Evolutionary conservation across 257 asterid genomes (phyloP), one percentile per base, ranked within the genome.

Genomic region (Jacaranda mimosifolia): DNA sequence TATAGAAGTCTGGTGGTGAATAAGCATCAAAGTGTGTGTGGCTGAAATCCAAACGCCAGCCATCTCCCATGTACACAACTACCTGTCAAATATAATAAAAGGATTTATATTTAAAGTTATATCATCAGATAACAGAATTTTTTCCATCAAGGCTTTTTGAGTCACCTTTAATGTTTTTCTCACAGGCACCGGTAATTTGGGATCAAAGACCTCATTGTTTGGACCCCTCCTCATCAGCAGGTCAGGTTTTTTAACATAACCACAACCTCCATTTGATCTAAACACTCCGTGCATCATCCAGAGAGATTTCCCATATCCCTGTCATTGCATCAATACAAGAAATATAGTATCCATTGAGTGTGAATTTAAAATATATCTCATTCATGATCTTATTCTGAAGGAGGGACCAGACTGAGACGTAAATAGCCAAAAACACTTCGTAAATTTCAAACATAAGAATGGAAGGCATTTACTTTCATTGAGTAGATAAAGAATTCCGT

Each of bases 231-330:
- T 84, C 91, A 89, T 90, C 57, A 95, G 97, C 81, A 95, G 76
- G 6, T 82, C 86, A 6, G 98, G 99, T 60, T 93, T 95, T 75
- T 87, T 93, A 4, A 89, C 85, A 79, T 93, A 95, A 59, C 99
- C 99, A 67, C 99, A 89, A 9, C 89, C 83, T 77, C 99, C 98
- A 72, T 95, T 95, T 5, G 97, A 74, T 82, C 98, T 85, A 82
- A 95, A 95, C 86, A 95, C 75, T n/a, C 99, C 99, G 9, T 95
- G 99, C 99, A 95, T 95, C 91, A 88, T 82, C 96, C 97, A 93
- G 4, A 95, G 94, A 40, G 93, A 89, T 80, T 95, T 95, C 11
- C 98, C 98, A 60, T 91, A 91, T 58, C 99, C 98, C 99, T 94
- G 78, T 66, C 56, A 71, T 4, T 12, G 1, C 32, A 79, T 57